Evolutionary conservation across 1,139 yeast species (phyloP).

Genomic region (Debaryomyces sp.): DNA sequence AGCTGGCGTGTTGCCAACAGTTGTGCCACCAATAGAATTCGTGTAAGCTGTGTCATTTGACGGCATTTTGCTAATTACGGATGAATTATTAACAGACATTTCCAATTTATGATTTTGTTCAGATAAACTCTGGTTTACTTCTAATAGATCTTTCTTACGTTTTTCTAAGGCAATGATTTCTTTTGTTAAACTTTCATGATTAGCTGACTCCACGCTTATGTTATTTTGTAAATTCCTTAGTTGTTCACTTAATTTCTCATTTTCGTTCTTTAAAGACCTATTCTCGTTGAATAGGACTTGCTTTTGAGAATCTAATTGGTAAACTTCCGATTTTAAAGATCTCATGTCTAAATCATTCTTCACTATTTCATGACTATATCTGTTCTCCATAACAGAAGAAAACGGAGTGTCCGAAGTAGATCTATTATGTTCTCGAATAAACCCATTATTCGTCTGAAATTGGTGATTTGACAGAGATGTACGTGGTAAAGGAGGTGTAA

Average conservation of each 20-base stretch:
- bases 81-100: background rate
- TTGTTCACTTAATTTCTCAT: slow-evolving; percentile 28
- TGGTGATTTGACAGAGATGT: slow-evolving; percentile 20
- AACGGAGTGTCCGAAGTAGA: slow-evolving; percentile 43
- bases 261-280: slow-evolving; percentile 32
- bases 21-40: slow-evolving; percentile 1
- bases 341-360: slow-evolving; percentile 36
- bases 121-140: slow-evolving; percentile 26
- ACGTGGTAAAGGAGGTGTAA: slow-evolving; percentile 49
- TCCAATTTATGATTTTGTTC: slow-evolving; percentile 29
- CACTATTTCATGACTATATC: slow-evolving; percentile 11
- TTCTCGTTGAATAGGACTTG: slow-evolving; percentile 31
- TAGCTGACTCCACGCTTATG: slow-evolving; percentile 25
- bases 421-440: slow-evolving; percentile 32
- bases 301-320: slow-evolving; percentile 36
- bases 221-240: slow-evolving; percentile 27
- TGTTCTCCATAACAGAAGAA: slow-evolving; percentile 17
- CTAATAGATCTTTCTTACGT: slow-evolving; percentile 27
- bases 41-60: slow-evolving; percentile 4
- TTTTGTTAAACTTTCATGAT: slow-evolving; percentile 28
- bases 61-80: background rate
- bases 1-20: background rate
- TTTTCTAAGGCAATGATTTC: slow-evolving; percentile 34
- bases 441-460: slow-evolving; percentile 7
- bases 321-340: slow-evolving; percentile 43